Conservation (phyloP, 2,329 filamentous ascomycete species). For the Penicillium sp. region DNA sequence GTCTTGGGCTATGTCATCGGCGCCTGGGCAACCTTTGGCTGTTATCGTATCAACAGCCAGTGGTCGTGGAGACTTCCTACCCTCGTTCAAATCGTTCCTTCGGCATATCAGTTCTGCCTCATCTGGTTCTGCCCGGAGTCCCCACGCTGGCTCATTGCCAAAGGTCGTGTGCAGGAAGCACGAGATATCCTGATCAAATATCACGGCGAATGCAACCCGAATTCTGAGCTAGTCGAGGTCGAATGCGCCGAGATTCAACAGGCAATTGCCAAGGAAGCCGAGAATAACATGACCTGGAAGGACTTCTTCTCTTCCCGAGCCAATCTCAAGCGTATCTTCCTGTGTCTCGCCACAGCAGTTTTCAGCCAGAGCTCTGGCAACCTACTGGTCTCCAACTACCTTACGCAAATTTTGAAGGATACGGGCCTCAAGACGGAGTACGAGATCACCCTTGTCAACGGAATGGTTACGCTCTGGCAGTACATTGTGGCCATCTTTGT, state of each 20-base stretch:
- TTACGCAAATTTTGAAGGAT: slow-evolving; percentile 41
- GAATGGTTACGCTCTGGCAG: slow-evolving; percentile 44
- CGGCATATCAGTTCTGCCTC: slow-evolving; percentile 46
- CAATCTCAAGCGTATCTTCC: slow-evolving; percentile 45
- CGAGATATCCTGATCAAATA: slow-evolving; percentile 55
- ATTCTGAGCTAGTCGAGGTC: slow-evolving; percentile 50
- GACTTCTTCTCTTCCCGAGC: slow-evolving; percentile 45
- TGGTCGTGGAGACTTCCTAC: slow-evolving; percentile 59
- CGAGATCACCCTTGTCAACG: slow-evolving; percentile 46
- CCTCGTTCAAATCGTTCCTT: slow-evolving; percentile 54
- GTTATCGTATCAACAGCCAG: slow-evolving; percentile 25
- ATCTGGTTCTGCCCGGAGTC: slow-evolving; percentile 60
- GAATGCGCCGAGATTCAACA: slow-evolving; percentile 56
- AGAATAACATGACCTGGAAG: slow-evolving; percentile 48
- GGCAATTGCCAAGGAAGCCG: slow-evolving; percentile 49
- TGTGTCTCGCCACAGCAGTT: slow-evolving; percentile 45
- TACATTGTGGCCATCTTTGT: slow-evolving; percentile 46
- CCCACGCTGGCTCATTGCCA: slow-evolving; percentile 60
- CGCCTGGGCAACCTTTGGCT: slow-evolving; percentile 43
- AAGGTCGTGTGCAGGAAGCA: slow-evolving; percentile 55
- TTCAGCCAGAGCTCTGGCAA: slow-evolving; percentile 49
- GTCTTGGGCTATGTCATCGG: slow-evolving; percentile 44
- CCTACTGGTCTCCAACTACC: slow-evolving; percentile 47
- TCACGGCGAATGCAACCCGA: slow-evolving; percentile 52
- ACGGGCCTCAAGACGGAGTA: slow-evolving; percentile 42